These are phyloP conservation scores for Malus domestica DNA, from an alignment of 306 rosid species.

Conservation along the genomic window DNA sequence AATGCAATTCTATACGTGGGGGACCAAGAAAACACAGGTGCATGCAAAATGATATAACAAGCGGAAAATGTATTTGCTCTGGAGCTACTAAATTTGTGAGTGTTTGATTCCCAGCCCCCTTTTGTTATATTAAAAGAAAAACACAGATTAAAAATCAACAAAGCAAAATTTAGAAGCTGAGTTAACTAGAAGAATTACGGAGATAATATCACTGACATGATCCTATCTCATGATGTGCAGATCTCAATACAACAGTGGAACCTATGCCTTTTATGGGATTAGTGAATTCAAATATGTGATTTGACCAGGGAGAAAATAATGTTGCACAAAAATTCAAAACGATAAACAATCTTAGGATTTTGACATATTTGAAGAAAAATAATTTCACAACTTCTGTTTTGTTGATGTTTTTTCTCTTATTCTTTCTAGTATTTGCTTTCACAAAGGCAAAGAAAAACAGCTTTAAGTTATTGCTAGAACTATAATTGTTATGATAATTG, in stretches of 20 bases:
- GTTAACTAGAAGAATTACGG: background rate
- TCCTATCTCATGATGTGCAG: background rate
- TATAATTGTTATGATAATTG: background rate
- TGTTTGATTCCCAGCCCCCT: background rate
- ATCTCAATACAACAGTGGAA: background rate
- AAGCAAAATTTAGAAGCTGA: background rate
- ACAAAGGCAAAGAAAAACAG: background rate
- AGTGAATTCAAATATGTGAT: background rate
- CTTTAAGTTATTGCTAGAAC: background rate
- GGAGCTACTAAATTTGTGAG: background rate
- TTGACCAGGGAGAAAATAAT: background rate
- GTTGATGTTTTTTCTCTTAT: background rate
- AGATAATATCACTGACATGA: background rate
- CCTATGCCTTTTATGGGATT: background rate
- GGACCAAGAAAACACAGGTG: constrained; percentile 15
- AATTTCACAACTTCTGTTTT: background rate
- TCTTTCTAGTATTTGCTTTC: background rate
- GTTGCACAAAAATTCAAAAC: background rate
- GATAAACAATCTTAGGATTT: background rate
- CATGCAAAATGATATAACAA: background rate
- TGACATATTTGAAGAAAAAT: background rate
- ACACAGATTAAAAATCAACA: background rate
- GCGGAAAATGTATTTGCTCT: constrained; percentile 2
- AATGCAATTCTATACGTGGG: constrained; percentile 16
- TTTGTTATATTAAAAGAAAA: background rate